These are phyloP conservation scores for Aspergillus carbonarius DNA, from an alignment of 2,329 filamentous ascomycete species.

Conservation along the genomic window DNA sequence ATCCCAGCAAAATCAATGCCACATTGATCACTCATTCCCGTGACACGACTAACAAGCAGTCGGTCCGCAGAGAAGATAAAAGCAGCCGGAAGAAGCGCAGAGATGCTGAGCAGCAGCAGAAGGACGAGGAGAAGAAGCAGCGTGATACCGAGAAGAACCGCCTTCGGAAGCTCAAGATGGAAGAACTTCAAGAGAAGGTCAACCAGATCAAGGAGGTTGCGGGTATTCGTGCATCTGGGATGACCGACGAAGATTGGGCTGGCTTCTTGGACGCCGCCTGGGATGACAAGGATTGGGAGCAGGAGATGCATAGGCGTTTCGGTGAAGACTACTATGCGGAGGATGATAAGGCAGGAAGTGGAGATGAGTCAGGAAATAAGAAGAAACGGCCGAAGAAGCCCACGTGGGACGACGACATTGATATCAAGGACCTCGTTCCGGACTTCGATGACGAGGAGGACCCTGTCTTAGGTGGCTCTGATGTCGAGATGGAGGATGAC, in stretches of 20 bases:
- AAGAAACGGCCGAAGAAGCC: constrained; percentile 75
- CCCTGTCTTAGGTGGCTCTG: constrained; percentile 58
- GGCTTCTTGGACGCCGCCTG: constrained; percentile 82
- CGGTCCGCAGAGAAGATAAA: constrained; percentile 80
- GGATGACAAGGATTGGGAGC: constrained; percentile 86
- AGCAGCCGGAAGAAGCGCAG: constrained; percentile 74
- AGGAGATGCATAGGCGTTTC: constrained; percentile 84
- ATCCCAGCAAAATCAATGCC: constrained; percentile 84
- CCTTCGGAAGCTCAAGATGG: constrained; percentile 81
- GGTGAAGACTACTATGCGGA: constrained; percentile 87
- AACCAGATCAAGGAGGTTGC: constrained; percentile 86
- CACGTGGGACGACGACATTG: constrained; percentile 94
- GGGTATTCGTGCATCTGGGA: constrained; percentile 66
- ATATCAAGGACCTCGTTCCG: constrained; percentile 87
- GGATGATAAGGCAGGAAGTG: constrained; percentile 55
- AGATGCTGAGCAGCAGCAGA: constrained; percentile 73
- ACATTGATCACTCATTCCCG: constrained; percentile 84
- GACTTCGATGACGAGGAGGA: constrained; percentile 75
- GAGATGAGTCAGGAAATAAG: constrained; percentile 44
- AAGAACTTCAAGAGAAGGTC: constrained; percentile 85
- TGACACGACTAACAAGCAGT: constrained; percentile 77
- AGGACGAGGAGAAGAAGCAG: constrained; percentile 74
- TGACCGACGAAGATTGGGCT: constrained; percentile 78
- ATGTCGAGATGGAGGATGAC: constrained; percentile 49
- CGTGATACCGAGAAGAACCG: constrained; percentile 78